Conservation (phyloP, 2,329 filamentous ascomycete genomes). For the Xylariaceae sp. region DNA sequence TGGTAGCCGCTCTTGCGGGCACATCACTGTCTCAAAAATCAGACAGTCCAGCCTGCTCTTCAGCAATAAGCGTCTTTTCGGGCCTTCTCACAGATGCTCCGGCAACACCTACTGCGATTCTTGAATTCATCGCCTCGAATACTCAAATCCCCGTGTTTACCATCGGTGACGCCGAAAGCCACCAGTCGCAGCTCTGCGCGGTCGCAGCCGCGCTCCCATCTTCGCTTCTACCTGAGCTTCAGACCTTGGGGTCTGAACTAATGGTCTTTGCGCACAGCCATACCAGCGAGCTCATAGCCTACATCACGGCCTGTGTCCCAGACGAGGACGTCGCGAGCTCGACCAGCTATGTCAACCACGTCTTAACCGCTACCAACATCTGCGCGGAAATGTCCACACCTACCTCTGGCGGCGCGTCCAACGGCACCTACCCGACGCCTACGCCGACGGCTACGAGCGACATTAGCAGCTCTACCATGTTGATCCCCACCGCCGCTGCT, state of each 20-base stretch:
- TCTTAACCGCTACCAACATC: conserved; percentile 10
- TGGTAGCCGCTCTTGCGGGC: conserved; percentile 5
- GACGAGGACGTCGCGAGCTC: conserved; percentile 3
- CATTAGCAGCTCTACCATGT: too few relatives aligned
- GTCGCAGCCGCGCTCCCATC: conserved; percentile 3
- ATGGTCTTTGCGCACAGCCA: not conserved
- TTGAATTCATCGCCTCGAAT: conserved; percentile 7
- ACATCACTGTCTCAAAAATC: conserved; percentile 14
- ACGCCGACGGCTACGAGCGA: too few relatives aligned
- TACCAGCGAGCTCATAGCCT: conserved; percentile 2
- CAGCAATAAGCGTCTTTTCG: not conserved
- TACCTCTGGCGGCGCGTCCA: not conserved
- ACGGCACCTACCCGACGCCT: too few relatives aligned
- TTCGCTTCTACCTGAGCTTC: conserved; percentile 9
- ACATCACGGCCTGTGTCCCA: conserved; percentile 1
- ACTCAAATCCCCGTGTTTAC: conserved; percentile 2
- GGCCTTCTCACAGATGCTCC: not conserved
- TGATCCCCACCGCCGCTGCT: too few relatives aligned
- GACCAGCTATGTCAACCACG: conserved; percentile 8
- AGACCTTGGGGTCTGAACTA: not conserved
- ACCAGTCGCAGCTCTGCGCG: conserved; percentile 9
- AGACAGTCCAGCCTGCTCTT: conserved; percentile 9
- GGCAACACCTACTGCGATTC: conserved; percentile 3
- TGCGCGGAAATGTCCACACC: conserved; percentile 3
- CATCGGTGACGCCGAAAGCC: not conserved